Base-by-base conservation (phyloP, 2,329 filamentous ascomycete genomes). In the Trichoderma atrobrunneum region DNA sequence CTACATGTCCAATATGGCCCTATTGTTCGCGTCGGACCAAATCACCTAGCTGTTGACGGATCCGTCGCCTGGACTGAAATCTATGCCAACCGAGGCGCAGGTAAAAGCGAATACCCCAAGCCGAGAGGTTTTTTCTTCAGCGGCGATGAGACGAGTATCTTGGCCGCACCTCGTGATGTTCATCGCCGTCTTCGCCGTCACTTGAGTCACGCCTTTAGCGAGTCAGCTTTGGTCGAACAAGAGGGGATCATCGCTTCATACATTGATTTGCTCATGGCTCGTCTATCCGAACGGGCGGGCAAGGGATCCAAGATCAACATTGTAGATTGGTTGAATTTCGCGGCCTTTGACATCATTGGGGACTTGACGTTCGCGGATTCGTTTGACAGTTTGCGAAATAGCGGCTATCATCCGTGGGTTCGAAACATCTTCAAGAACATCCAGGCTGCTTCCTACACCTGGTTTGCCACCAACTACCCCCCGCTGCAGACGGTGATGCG, bases 21-120 rank as follows among this genome's bases (percentile, higher is more conserved):
- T n/a, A 78, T 84, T 1, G 79, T 86, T 12, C 81, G 85, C 3
- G 77, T 83, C 18, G 79, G 78, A 0, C 84, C 85, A 0, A 80
- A 81, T 24, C 77, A 81, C 16, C 77, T 86, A 4, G 79, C 81
- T 3, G 80, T 84, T 51, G 77, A 78, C 43, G 77, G 77, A 51
- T 71, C 70, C 24, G 72, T 78, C 16, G 77, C 72, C 0, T 87
- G 84, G 80, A 74, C 74, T 12, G 76, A 80, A 56, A 77, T 82
- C 6, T 81, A 77, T 72, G 76, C 75, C 39, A 76, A 78, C 43
- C 73, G 72, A 7, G 43, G 43, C 8, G 43, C 73, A 16, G 75
- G 74, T 26, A 57, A 75, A 28, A 14, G n/a, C 6, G 75, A 77
- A 60, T 77, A 73, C 21, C 10, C n/a, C 7, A 69, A 73, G 51